A percentile compares a stretch with the other conserved stretches of the same genome.
Conservation (phyloP, 495 filamentous ascomycete species). For the Umbilicaria muhlenbergii region DNA sequence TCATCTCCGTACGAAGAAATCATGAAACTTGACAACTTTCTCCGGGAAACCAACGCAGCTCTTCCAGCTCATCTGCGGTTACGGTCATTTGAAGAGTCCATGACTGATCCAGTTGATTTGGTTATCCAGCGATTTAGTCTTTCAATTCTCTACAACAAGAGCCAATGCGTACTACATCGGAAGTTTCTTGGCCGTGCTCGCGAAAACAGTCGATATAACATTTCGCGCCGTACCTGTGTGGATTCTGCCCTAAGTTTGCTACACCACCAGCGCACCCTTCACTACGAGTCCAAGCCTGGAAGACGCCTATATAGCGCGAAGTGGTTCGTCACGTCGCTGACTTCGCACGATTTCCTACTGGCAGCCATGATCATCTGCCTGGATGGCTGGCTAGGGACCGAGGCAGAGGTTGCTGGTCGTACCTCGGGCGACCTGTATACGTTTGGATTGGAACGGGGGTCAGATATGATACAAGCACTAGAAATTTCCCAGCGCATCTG, state of each 20-base stretch:
- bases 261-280: constrained; percentile 57
- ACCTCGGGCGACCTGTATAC: constrained; percentile 39
- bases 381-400: constrained; percentile 37
- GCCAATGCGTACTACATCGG: constrained; percentile 68
- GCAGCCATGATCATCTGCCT: constrained; percentile 81
- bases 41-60: constrained; percentile 50
- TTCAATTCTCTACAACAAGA: constrained; percentile 70
- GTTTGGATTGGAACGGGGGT: constrained; percentile 55
- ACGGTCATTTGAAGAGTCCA: constrained; percentile 53
- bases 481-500: constrained; percentile 64
- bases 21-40: constrained; percentile 53
- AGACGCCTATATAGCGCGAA: constrained; percentile 56
- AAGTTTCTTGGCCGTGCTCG: constrained; percentile 60
- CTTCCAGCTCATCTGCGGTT: constrained; percentile 57
- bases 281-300: constrained; percentile 56
- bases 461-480: constrained; percentile 59
- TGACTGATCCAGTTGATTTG: constrained; percentile 56
- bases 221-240: constrained; percentile 69
- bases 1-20: constrained; percentile 60
- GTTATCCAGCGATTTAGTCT: constrained; percentile 72
- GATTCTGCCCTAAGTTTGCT: constrained; percentile 65
- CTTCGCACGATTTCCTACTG: constrained; percentile 68
- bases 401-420: constrained; percentile 17
- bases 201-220: constrained; percentile 57
- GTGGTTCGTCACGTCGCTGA: constrained; percentile 64